Conservation (phyloP, 768 basidiomycete genomes). For the Boletus speciosus region DNA sequence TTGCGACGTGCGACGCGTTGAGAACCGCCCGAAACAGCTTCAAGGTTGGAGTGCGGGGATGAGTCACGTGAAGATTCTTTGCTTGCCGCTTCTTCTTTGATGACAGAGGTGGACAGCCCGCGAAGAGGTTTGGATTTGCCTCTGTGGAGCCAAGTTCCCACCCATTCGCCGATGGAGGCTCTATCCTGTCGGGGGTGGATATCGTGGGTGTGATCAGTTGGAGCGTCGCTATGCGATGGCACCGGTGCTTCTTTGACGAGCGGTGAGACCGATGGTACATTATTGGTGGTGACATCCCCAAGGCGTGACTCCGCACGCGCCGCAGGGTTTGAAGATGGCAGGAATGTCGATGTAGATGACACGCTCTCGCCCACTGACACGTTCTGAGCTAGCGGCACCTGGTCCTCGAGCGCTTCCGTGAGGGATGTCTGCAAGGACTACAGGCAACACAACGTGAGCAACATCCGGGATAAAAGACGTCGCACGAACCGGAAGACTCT, state of each 20-base stretch:
- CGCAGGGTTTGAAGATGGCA: neutral
- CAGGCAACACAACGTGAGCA: neutral
- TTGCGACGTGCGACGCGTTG: constrained; percentile 34
- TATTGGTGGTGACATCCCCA: neutral
- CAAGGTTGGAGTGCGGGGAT: constrained; percentile 17
- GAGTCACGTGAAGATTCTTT: constrained; percentile 21
- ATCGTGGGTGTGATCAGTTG: constrained; percentile 10
- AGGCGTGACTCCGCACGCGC: neutral
- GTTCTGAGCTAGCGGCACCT: constrained; percentile 36
- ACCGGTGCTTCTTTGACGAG: constrained; percentile 1
- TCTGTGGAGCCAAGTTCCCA: constrained; percentile 72
- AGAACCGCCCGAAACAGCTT: constrained; percentile 11
- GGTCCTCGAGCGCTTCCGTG: constrained; percentile 49
- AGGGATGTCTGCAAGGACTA: constrained; percentile 48
- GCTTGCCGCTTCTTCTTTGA: constrained; percentile 22
- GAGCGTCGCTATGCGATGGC: constrained; percentile 1
- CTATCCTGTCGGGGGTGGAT: constrained; percentile 31
- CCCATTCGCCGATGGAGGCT: constrained; percentile 61
- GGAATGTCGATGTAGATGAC: constrained; percentile 10
- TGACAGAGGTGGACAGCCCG: constrained; percentile 13
- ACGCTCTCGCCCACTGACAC: constrained; percentile 21
- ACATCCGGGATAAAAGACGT: neutral
- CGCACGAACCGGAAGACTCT: constrained; percentile 55
- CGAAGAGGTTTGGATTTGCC: constrained; percentile 37
- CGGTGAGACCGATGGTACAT: neutral